Conservation (phyloP, 805 yeast species). For the Candida taoyuanica region DNA sequence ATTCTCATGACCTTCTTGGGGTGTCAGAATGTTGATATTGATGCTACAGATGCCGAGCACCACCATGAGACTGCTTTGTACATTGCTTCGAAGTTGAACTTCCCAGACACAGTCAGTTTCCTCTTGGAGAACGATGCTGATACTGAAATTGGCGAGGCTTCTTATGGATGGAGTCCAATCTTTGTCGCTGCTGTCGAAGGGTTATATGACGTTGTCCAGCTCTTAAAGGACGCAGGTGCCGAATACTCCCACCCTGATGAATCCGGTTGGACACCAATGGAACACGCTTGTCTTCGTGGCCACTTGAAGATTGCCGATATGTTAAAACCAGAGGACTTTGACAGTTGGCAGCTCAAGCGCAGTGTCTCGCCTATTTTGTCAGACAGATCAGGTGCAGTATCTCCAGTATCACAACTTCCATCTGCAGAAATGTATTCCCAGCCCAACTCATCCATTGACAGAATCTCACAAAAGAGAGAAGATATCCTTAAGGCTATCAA, state of each 20-base stretch:
- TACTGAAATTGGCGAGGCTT: conserved; percentile 67
- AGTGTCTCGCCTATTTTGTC: conserved; percentile 5
- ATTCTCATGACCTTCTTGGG: conserved; percentile 50
- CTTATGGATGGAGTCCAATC: conserved; percentile 93
- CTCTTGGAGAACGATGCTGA: conserved; percentile 61
- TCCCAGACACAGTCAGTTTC: conserved; percentile 44
- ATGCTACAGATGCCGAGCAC: conserved; percentile 55
- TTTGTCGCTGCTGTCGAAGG: conserved; percentile 92
- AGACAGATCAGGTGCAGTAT: conserved; percentile 11
- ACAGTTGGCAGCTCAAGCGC: conserved; percentile 5
- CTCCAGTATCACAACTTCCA: conserved; percentile 8
- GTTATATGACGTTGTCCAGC: conserved; percentile 46
- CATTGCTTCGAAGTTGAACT: conserved; percentile 66
- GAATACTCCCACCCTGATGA: conserved; percentile 57
- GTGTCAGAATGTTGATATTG: conserved; percentile 56
- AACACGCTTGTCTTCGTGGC: conserved; percentile 89
- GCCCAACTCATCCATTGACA: conserved; percentile 20
- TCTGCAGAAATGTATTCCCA: conserved; percentile 7
- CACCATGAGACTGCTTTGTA: conserved; percentile 76
- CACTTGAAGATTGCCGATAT: conserved; percentile 66
- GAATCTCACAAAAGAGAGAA: conserved; percentile 10
- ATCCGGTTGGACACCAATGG: conserved; percentile 97
- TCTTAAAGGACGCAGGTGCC: conserved; percentile 52
- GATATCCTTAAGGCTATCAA: conserved; percentile 20
- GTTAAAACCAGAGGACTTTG: conserved; percentile 47